phyloP scores from a whole-genome alignment of 2,329 filamentous ascomycete genomes.

The Microsporum ferrugineum region DNA sequence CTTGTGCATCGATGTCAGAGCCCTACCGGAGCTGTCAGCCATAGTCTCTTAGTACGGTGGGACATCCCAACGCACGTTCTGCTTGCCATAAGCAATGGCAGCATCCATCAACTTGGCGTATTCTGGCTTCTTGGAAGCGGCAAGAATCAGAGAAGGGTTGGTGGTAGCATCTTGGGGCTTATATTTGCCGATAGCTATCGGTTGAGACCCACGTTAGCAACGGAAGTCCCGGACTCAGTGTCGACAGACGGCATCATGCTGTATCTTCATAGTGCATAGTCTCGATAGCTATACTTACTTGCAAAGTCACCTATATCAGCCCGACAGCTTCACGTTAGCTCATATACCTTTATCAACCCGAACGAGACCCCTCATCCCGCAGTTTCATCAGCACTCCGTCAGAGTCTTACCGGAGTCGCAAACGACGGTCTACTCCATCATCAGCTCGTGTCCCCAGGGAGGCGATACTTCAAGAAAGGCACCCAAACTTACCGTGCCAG shows the following conservation, averaged over 20 bases:
- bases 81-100: constrained; percentile 77
- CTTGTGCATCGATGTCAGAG: constrained; percentile 61
- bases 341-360: neutral
- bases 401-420: constrained; percentile 74
- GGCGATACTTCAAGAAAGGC: constrained; percentile 13
- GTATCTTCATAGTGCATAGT: no score
- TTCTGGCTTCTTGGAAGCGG: constrained; percentile 94
- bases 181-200: constrained; percentile 91
- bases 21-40: constrained; percentile 30
- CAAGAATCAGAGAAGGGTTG: constrained; percentile 97
- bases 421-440: constrained; percentile 66
- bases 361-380: constrained; percentile 12
- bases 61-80: constrained; percentile 41
- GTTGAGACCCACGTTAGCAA: constrained; percentile 13
- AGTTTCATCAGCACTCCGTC: constrained; percentile 11
- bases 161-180: constrained; percentile 99
- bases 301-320: constrained; percentile 56
- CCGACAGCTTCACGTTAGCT: constrained; percentile 6
- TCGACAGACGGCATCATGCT: constrained; percentile 17
- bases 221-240: neutral
- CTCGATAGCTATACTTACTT: constrained; percentile 44
- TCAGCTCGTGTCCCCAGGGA: neutral
- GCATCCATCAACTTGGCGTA: constrained; percentile 85
- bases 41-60: neutral
- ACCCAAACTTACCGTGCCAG: constrained; percentile 71